These are phyloP conservation scores for Rutstroemia sydowiana DNA, from an alignment of 2,329 filamentous ascomycete species.

Conservation along the genomic window DNA sequence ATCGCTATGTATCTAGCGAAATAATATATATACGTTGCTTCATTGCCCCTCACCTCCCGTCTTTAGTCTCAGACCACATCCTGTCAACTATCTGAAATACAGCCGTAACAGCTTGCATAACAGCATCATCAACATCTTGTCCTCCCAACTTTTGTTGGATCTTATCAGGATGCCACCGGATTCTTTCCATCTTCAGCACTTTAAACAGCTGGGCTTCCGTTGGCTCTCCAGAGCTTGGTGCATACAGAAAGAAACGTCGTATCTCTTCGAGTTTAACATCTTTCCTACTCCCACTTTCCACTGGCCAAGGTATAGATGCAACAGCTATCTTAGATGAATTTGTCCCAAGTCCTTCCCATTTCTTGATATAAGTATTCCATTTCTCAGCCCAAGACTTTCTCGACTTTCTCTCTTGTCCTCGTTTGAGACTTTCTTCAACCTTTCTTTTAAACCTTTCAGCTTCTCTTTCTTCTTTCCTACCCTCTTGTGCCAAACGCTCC, in stretches of 20 bases:
- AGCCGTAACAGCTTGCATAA: constrained; percentile 75
- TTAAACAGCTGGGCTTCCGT: constrained; percentile 35
- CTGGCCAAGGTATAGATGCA: constrained; percentile 53
- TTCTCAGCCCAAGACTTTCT: constrained; percentile 45
- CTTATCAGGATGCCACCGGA: constrained; percentile 97
- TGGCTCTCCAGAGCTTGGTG: constrained; percentile 32
- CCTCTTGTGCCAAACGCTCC: constrained; percentile 34
- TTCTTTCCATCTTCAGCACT: constrained; percentile 72
- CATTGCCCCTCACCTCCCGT: constrained; percentile 10
- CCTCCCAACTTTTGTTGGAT: constrained; percentile 82
- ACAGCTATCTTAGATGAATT: constrained; percentile 39
- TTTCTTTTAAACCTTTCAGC: constrained; percentile 46
- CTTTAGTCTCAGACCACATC: constrained; percentile 57
- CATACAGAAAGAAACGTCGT: constrained; percentile 52
- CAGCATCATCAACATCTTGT: constrained; percentile 57
- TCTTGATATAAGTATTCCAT: constrained; percentile 57
- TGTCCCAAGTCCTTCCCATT: constrained; percentile 50
- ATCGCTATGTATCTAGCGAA: constrained; percentile 11
- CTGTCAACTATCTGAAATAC: constrained; percentile 87
- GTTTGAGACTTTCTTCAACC: constrained; percentile 61
- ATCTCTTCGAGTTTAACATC: constrained; percentile 51
- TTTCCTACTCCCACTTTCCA: constrained; percentile 48
- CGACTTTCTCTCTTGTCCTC: constrained; percentile 53
- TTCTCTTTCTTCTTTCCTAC: constrained; percentile 34
- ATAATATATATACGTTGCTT: background rate